These are phyloP conservation scores for Geopyxis carbonaria DNA, from an alignment of 495 filamentous ascomycete species.

Conservation along the genomic window DNA sequence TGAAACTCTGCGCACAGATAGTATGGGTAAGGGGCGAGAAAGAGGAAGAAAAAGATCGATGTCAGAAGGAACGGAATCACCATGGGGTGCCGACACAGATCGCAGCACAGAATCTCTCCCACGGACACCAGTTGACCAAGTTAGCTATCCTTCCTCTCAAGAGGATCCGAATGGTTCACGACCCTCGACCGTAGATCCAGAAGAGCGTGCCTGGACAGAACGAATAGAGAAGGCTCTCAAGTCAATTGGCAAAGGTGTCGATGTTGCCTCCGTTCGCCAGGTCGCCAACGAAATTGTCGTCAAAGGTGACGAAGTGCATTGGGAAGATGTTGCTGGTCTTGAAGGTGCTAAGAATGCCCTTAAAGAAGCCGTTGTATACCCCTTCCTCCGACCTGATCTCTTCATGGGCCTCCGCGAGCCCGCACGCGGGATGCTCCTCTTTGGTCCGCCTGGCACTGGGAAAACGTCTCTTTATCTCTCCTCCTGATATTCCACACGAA, in stretches of 20 bases:
- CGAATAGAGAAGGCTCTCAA: constrained; percentile 48
- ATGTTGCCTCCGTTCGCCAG: constrained; percentile 65
- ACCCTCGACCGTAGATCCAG: constrained; percentile 8
- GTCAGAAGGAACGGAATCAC: too few relatives aligned
- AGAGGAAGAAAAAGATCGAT: too few relatives aligned
- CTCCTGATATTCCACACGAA: too few relatives aligned
- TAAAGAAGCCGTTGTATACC: constrained; percentile 94
- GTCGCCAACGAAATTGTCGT: constrained; percentile 95
- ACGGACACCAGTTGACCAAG: too few relatives aligned
- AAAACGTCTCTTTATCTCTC: too few relatives aligned
- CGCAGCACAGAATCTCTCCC: too few relatives aligned
- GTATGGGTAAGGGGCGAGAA: too few relatives aligned
- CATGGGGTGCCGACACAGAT: too few relatives aligned
- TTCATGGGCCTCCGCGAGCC: constrained; percentile 93
- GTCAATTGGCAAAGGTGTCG: constrained; percentile 61
- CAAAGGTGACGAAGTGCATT: constrained; percentile 84
- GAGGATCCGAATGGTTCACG: too few relatives aligned
- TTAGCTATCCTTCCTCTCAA: too few relatives aligned
- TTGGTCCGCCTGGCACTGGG: constrained; percentile 89
- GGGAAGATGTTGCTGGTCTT: constrained; percentile 85
- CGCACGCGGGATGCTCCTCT: constrained; percentile 86
- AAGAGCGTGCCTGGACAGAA: constrained; percentile 1
- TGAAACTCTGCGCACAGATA: too few relatives aligned
- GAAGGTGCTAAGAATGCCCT: constrained; percentile 80
- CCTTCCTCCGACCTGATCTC: constrained; percentile 85